Conservation (phyloP, 371 early-diverging fungal genomes). For the Enterospora canceri region DNA sequence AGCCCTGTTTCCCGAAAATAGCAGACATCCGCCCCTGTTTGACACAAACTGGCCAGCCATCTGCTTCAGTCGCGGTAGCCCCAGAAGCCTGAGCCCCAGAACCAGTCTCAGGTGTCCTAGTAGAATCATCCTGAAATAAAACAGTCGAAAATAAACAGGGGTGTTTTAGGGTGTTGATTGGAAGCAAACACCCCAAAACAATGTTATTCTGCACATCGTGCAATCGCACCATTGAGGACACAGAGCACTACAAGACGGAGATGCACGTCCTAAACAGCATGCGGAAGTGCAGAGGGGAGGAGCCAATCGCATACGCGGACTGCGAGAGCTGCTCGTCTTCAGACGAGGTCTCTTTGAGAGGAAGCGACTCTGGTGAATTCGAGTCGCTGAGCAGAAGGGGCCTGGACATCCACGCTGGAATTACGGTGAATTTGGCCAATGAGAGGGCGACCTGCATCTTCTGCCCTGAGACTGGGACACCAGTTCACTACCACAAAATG, state of each 20-base stretch:
- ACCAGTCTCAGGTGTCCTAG: too few species aligned
- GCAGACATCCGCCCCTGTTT: neutral
- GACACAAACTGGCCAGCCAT: constrained; percentile 16
- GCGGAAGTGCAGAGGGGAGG: neutral
- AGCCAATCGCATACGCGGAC: neutral
- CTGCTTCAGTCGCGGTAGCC: constrained; percentile 8
- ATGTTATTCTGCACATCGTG: constrained; percentile 4
- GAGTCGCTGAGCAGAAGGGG: neutral
- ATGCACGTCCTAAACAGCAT: neutral
- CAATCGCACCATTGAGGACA: neutral
- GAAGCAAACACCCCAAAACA: neutral
- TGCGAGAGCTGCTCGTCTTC: neutral
- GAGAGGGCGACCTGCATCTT: neutral
- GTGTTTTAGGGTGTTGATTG: too few species aligned
- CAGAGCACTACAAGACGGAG: neutral
- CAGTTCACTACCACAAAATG: neutral
- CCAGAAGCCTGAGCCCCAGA: neutral
- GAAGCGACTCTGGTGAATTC: neutral
- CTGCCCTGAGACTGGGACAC: neutral
- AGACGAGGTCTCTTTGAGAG: neutral
- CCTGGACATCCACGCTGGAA: neutral
- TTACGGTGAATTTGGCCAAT: neutral
- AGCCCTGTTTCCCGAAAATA: neutral
- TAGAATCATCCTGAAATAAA: too few species aligned
- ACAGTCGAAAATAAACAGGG: too few species aligned